Percentiles rank a stretch among this genome's conserved stretches.
Conservation (phyloP, 2,329 filamentous ascomycete genomes). For the Lachnellula hyalina region DNA sequence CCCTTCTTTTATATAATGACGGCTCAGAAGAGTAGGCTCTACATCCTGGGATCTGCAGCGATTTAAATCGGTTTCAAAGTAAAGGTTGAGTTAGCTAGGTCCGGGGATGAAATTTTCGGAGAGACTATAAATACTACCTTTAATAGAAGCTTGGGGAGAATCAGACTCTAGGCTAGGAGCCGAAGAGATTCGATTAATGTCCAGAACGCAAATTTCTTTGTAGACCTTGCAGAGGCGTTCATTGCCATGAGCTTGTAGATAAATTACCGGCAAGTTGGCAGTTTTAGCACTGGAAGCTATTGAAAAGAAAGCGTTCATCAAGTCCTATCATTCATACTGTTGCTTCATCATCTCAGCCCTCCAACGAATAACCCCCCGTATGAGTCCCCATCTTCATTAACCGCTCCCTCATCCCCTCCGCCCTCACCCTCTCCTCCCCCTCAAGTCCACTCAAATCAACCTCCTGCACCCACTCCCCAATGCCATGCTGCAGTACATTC, state of each 20-base stretch:
- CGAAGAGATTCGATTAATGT: slow-evolving; percentile 26
- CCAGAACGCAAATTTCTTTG: slow-evolving; percentile 19
- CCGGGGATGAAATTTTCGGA: slow-evolving; percentile 24
- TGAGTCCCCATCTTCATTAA: slow-evolving; percentile 57
- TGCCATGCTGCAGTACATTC: slow-evolving; percentile 71
- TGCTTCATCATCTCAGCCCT: slow-evolving; percentile 36
- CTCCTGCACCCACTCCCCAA: slow-evolving; percentile 59
- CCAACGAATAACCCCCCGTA: slow-evolving; percentile 54
- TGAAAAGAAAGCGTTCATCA: neutral
- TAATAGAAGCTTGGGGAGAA: slow-evolving; percentile 25
- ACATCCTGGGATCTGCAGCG: slow-evolving; percentile 27
- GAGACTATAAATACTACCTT: slow-evolving; percentile 24
- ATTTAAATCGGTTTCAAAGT: slow-evolving; percentile 26
- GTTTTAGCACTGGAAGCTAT: neutral
- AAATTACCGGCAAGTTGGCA: neutral
- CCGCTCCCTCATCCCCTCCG: slow-evolving; percentile 58
- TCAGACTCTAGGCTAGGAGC: slow-evolving; percentile 33
- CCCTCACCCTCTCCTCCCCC: slow-evolving; percentile 39
- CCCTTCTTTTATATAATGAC: slow-evolving; percentile 36
- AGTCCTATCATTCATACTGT: neutral
- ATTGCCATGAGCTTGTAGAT: slow-evolving; percentile 2
- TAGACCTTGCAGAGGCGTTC: slow-evolving; percentile 16
- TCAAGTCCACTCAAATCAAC: slow-evolving; percentile 49
- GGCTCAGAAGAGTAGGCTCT: slow-evolving; percentile 30
- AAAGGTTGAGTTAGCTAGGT: slow-evolving; percentile 24